Conservation (phyloP, 345 rosid species). For the Fremontodendron californicum region DNA sequence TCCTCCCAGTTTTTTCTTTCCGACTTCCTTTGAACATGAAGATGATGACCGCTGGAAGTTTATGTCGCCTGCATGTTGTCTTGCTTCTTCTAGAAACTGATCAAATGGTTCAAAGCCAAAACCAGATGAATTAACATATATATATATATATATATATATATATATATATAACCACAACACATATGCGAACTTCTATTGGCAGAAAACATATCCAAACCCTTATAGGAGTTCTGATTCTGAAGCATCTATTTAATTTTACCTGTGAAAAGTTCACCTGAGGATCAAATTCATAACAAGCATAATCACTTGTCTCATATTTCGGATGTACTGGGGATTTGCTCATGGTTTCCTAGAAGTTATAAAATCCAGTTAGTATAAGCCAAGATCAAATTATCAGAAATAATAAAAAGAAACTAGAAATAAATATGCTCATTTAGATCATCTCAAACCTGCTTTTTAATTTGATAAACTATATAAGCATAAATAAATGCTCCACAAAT, state of each 20-base stretch:
- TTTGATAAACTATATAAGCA: not conserved
- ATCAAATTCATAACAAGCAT: constrained; percentile 41
- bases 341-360: constrained; percentile 22
- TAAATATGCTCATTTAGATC: not conserved
- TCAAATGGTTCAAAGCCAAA: not conserved
- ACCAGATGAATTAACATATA: not conserved
- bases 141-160: too few species aligned
- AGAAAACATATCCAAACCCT: not conserved
- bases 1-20: constrained; percentile 17
- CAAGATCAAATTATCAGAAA: not conserved
- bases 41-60: constrained; percentile 17
- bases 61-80: constrained; percentile 32
- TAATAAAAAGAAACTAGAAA: not conserved
- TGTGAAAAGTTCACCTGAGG: constrained; percentile 38
- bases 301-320: constrained; percentile 33
- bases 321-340: constrained; percentile 21
- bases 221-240: not conserved
- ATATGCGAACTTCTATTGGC: not conserved
- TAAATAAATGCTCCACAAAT: not conserved
- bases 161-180: not conserved
- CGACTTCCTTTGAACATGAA: constrained; percentile 15
- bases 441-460: not conserved
- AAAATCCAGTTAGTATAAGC: not conserved
- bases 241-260: constrained; percentile 37
- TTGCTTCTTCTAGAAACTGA: constrained; percentile 59